A percentile compares a stretch with the other conserved stretches of the same genome.
These are phyloP conservation scores for Raddia distichophylla DNA, from an alignment of 176 grass and related monocot species.

Conservation along the genomic window DNA sequence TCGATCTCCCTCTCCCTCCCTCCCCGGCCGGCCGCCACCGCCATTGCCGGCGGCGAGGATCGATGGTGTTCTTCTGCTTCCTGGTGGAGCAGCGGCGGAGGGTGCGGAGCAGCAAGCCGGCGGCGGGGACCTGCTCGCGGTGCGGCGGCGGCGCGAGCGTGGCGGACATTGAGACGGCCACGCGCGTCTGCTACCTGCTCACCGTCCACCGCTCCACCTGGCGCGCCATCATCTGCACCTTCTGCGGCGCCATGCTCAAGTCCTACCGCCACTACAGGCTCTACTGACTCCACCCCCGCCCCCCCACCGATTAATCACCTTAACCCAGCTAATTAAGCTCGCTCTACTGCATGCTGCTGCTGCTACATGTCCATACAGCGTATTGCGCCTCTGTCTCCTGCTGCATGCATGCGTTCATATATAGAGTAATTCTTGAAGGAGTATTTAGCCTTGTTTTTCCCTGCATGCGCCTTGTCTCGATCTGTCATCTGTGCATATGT, in stretches of 20 bases:
- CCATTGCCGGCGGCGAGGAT: background rate
- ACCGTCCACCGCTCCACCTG: constrained; percentile 76
- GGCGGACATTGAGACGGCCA: constrained; percentile 96
- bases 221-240: constrained; percentile 99
- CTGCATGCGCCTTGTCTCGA: background rate
- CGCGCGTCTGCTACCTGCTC: constrained; percentile 87
- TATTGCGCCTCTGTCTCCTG: background rate
- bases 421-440: background rate
- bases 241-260: constrained; percentile 98
- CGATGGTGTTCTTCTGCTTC: constrained; percentile 91
- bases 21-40: no score
- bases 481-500: constrained; percentile 28
- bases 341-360: background rate
- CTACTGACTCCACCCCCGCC: constrained; percentile 2
- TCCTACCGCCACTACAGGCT: constrained; percentile 80
- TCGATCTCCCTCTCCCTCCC: no score
- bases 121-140: constrained; percentile 95
- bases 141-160: constrained; percentile 94
- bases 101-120: constrained; percentile 98
- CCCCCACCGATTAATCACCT: background rate
- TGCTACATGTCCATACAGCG: no score
- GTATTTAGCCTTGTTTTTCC: background rate
- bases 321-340: no score
- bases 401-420: background rate
- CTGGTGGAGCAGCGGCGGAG: constrained; percentile 87